Base-by-base conservation (phyloP, 2,329 filamentous ascomycete genomes). In the Aspergillus brunneoviolaceus region DNA sequence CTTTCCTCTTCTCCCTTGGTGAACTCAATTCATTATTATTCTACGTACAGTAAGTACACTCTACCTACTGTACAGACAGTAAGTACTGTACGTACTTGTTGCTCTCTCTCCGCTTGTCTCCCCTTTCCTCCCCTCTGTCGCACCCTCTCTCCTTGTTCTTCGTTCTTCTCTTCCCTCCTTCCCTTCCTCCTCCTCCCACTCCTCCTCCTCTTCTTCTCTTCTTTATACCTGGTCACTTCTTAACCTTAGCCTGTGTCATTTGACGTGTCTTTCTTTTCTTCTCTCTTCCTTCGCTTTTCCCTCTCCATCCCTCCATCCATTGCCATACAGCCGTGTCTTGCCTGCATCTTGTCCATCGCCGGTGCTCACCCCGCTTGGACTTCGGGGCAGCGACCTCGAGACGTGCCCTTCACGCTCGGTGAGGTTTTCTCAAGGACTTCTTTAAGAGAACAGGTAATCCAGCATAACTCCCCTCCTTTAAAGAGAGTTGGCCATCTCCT, bases 321-420 rank as follows among this genome's bases (percentile, higher is more conserved):
- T 50, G 35, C 14, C 11, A 23, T 39, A 27, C 45, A 27, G 47
- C 48, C 42, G 29, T 27, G n/a, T 39, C 33, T 39, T 25, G 19
- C 23, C 23, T 57, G 45, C 31, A 55, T 59, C 35, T 35, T 27
- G 49, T 50, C 35, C 33, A 59, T 31, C 33, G 55, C 49, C 49
- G 56, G 48, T 51, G 14, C 49, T 63, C 62, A 63, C 57, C 51
- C 52, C 58, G 55, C 55, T 51, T 61, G 54, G 53, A 49, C 49
- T 55, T 47, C 57, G 49, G 55, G 45, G 49, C 16, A 39, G 45
- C 48, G 27, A 33, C 25, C 42, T 61, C 61, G 61, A 62, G 63
- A 59, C 61, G 48, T 64, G 60, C 47, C 27, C 49, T 47, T 57
- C 58, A 58, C 60, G 50, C 60, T 61, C 58, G 58, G 50, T 45